Conservation (phyloP, 2,329 filamentous ascomycete species). For the Pezizomycotina sp. region DNA sequence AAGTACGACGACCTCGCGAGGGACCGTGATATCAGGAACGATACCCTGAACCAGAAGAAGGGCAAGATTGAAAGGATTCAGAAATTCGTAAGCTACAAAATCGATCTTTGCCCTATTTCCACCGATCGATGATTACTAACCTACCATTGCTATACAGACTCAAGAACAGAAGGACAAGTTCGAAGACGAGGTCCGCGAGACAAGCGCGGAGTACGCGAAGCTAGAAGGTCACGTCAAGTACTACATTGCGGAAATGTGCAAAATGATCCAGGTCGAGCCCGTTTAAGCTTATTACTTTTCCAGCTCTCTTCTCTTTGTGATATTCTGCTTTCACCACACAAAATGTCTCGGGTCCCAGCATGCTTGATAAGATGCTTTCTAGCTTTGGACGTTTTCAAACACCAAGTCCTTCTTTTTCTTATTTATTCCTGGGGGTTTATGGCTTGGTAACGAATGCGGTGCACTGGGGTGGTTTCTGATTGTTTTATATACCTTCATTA, state of each 20-base stretch:
- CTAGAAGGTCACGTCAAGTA: conserved; percentile 93
- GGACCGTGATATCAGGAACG: conserved; percentile 70
- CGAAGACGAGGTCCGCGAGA: conserved; percentile 77
- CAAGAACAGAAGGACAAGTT: conserved; percentile 94
- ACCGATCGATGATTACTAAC: conserved; percentile 22
- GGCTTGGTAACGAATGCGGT: too few relatives aligned
- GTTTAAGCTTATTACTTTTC: too few relatives aligned
- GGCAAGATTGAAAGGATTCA: conserved; percentile 96
- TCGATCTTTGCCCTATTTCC: background rate
- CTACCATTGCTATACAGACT: conserved; percentile 46
- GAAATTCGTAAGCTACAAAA: conserved; percentile 58
- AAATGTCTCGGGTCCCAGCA: too few relatives aligned
- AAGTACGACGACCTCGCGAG: conserved; percentile 67
- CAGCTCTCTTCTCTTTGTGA: too few relatives aligned
- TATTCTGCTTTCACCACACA: too few relatives aligned
- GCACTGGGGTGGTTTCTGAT: too few relatives aligned
- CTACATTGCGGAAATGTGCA: conserved; percentile 98
- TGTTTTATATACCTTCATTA: too few relatives aligned
- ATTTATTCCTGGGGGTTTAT: too few relatives aligned
- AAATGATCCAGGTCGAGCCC: too few relatives aligned
- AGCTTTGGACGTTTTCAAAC: too few relatives aligned
- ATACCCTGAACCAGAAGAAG: conserved; percentile 78
- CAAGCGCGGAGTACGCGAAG: conserved; percentile 90
- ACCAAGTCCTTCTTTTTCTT: too few relatives aligned
- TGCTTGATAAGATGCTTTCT: too few relatives aligned